A percentile compares a stretch with the other conserved stretches of the same genome.
phyloP scores from a whole-genome alignment of 2,329 filamentous ascomycete genomes.

The Huntiella savannae region DNA sequence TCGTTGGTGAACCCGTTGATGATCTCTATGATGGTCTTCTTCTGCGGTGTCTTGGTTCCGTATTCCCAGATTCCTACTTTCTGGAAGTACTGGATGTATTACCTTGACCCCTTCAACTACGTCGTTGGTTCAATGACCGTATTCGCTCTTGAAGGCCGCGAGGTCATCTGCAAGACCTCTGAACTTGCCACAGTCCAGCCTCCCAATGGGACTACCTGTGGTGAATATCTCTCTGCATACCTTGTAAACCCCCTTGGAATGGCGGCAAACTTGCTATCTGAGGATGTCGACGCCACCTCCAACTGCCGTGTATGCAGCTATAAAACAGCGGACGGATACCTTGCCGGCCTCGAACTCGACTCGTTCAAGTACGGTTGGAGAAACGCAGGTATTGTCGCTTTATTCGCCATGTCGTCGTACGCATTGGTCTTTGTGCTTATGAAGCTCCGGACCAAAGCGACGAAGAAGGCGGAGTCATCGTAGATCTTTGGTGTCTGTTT shows the following conservation, averaged over 20 bases:
- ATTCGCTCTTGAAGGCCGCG: conserved; percentile 28
- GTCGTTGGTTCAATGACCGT: conserved; percentile 36
- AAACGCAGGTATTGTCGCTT: conserved; percentile 38
- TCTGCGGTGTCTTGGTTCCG: conserved; percentile 59
- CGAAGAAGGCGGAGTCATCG: conserved; percentile 22
- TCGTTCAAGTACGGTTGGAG: conserved; percentile 49
- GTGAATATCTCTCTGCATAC: conserved; percentile 35
- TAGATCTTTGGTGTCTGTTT: neutral
- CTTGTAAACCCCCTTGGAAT: conserved; percentile 26
- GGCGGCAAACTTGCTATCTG: conserved; percentile 34
- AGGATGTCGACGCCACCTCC: conserved; percentile 28
- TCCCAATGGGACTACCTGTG: conserved; percentile 29
- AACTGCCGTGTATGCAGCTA: conserved; percentile 45
- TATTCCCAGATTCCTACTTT: conserved; percentile 42
- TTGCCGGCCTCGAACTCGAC: conserved; percentile 37
- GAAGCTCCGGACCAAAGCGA: conserved; percentile 29
- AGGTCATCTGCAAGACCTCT: conserved; percentile 25
- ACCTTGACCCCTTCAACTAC: conserved; percentile 41
- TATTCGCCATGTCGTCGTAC: conserved; percentile 37
- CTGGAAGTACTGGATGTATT: conserved; percentile 50
- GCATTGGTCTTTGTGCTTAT: conserved; percentile 25
- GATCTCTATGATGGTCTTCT: conserved; percentile 41
- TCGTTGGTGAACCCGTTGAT: conserved; percentile 37
- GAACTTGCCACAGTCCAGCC: conserved; percentile 26
- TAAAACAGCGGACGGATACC: conserved; percentile 36